Percentiles rank a stretch among this genome's conserved stretches.
phyloP scores from a whole-genome alignment of 78 protist species.

The Dictyostelium intermedium region DNA sequence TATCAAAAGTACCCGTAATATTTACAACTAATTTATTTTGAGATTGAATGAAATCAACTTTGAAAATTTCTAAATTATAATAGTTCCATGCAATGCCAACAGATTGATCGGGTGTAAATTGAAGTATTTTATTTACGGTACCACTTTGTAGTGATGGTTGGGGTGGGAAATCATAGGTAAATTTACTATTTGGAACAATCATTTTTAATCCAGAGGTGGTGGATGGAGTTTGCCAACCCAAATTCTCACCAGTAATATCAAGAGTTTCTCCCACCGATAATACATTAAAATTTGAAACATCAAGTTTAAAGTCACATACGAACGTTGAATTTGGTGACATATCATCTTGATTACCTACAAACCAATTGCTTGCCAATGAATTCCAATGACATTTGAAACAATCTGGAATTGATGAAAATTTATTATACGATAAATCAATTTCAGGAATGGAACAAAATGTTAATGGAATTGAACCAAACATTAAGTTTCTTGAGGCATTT shows the following conservation, averaged over 20 bases:
- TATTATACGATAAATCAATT: neutral
- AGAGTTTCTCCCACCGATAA: neutral
- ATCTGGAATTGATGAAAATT: neutral
- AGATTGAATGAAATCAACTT: neutral
- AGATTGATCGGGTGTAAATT: neutral
- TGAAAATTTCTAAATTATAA: neutral
- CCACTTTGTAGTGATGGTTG: neutral
- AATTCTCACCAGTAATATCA: neutral
- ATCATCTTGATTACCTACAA: neutral
- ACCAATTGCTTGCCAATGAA: neutral
- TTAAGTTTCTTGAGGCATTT: neutral
- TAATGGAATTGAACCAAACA: neutral
- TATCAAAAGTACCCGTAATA: neutral
- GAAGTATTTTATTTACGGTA: neutral
- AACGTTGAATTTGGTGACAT: neutral
- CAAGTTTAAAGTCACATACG: neutral
- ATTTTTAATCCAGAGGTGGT: neutral
- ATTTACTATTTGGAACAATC: neutral
- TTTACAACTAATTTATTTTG: neutral
- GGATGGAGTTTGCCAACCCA: neutral
- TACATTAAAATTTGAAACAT: neutral
- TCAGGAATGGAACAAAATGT: neutral
- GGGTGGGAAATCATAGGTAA: neutral
- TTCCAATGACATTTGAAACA: constrained; percentile 4
- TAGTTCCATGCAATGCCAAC: neutral